A percentile compares a stretch with the other conserved stretches of the same genome.
phyloP scores from a whole-genome alignment of 1,284 basidiomycete genomes.

The Paramarasmius palmivorus region DNA sequence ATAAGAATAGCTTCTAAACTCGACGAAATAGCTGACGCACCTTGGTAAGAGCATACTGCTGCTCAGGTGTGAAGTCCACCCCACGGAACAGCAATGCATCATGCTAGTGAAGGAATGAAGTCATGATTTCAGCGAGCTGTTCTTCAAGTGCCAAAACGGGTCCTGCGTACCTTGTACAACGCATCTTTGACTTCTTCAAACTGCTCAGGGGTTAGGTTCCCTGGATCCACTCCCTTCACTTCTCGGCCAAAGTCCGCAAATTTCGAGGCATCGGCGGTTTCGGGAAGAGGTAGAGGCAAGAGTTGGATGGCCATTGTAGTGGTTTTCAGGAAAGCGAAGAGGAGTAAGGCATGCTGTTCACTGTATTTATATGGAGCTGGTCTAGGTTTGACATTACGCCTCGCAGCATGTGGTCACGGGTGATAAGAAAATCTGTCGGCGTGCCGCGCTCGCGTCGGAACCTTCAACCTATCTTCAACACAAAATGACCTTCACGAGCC shows the following conservation, averaged over 20 bases:
- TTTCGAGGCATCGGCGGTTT: slow-evolving; percentile 41
- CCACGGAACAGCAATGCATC: slow-evolving; percentile 75
- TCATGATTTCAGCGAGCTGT: neutral
- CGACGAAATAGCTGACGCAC: slow-evolving; percentile 37
- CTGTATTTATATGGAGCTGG: too few species aligned
- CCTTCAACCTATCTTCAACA: too few species aligned
- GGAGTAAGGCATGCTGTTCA: too few species aligned
- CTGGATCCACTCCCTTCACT: slow-evolving; percentile 48
- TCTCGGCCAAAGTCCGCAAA: slow-evolving; percentile 50
- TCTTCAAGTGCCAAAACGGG: neutral
- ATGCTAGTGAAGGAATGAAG: slow-evolving; percentile 45
- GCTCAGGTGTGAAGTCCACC: slow-evolving; percentile 70
- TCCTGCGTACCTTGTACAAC: slow-evolving; percentile 61
- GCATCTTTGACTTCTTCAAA: slow-evolving; percentile 61
- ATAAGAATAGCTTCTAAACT: slow-evolving; percentile 29
- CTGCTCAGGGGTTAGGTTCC: slow-evolving; percentile 39
- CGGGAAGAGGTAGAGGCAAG: slow-evolving; percentile 42
- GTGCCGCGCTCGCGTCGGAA: too few species aligned
- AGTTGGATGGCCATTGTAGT: slow-evolving; percentile 39
- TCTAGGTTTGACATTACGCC: too few species aligned
- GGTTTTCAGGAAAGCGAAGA: neutral
- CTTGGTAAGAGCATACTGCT: slow-evolving; percentile 84
- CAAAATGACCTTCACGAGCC: too few species aligned
- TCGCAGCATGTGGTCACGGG: too few species aligned
- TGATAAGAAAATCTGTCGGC: too few species aligned